Base-by-base conservation (phyloP, 768 basidiomycete species). In the Naematelia aurantialba region DNA sequence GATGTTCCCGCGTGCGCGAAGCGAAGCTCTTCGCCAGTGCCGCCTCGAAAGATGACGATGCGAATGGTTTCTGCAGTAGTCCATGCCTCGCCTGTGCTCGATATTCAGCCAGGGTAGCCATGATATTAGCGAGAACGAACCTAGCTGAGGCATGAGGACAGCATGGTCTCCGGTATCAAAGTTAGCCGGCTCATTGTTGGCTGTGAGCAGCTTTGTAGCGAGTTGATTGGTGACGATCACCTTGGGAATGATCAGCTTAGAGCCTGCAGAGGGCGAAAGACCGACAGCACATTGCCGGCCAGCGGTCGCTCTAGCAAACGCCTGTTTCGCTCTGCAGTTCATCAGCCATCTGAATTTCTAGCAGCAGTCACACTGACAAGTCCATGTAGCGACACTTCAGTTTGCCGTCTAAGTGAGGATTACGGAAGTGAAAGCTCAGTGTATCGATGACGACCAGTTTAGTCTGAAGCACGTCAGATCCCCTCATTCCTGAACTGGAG, bases 61-160 rank as follows among this genome's bases (percentile, higher is more conserved):
- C 70, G 45, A 1, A 75, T 39, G 2, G 73, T 72, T 25, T 71
- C 64, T 45, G 68, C 62, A n/a, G 68, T 68, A 24, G 63, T 63
- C 76, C 76, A 77, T 5, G 56, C 24, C 45, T 75, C 73, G 22
- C 75, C 73, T 76, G 56, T 8, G 19, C 1, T 10, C 39, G 54
- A n/a, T n/a, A n/a, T n/a, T n/a, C 50, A 54, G 55, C 52, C 21
- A 39, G 34, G 17, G 19, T 29, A 22, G 19, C 14, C n/a, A 27
- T 22, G 50, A 21, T 1, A 39, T 5, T 26, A 17, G 42, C 19
- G 21, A 5, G 3, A 44, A 63, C 68, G 54, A 13, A 70, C 75
- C 75, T 4, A 77, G 59, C 47, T 77, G 76, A 31, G 76, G 74
- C 72, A 74, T 75, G 5, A 77, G 60, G 2, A 77, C 66, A 2